phyloP scores from a whole-genome alignment of 164 flowering plant genomes.

The Santalum album region DNA sequence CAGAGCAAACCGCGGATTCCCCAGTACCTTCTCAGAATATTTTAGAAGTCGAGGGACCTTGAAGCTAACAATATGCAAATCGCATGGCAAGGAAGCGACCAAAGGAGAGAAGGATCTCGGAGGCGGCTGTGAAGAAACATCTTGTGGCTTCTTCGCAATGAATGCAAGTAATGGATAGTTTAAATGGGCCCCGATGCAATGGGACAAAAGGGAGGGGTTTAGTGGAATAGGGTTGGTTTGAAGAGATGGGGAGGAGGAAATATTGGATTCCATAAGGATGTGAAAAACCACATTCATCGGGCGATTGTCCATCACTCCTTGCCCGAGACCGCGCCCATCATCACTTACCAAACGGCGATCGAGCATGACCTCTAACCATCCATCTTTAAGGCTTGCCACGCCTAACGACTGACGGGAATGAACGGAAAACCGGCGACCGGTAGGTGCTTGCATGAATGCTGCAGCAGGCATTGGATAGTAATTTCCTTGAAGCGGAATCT shows the following conservation, averaged over 20 bases:
- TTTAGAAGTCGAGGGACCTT: constrained; percentile 78
- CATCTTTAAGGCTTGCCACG: constrained; percentile 78
- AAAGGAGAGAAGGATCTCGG: constrained; percentile 72
- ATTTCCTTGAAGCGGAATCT: constrained; percentile 94
- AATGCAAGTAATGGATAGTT: constrained; percentile 79
- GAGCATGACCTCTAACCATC: constrained; percentile 95
- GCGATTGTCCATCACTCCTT: constrained; percentile 95
- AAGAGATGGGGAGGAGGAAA: constrained; percentile 39
- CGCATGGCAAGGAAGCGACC: constrained; percentile 74
- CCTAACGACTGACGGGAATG: constrained; percentile 89
- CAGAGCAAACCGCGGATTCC: constrained; percentile 53
- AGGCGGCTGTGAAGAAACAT: constrained; percentile 44
- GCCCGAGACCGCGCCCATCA: constrained; percentile 98
- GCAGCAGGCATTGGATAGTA: constrained; percentile 99
- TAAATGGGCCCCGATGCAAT: constrained; percentile 59
- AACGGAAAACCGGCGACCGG: constrained; percentile 74
- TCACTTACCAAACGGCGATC: constrained; percentile 77
- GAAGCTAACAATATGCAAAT: constrained; percentile 78
- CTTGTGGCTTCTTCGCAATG: constrained; percentile 61
- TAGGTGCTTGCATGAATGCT: constrained; percentile 75
- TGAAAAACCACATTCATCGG: constrained; percentile 83
- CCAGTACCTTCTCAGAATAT: constrained; percentile 43
- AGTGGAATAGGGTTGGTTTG: constrained; percentile 33
- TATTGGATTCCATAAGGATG: constrained; percentile 59
- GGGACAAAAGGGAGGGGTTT: constrained; percentile 83